Evolutionary conservation across 805 yeast species (phyloP), one percentile per base, ranked within the genome.

Genomic region (Pichia membranifaciens): DNA sequence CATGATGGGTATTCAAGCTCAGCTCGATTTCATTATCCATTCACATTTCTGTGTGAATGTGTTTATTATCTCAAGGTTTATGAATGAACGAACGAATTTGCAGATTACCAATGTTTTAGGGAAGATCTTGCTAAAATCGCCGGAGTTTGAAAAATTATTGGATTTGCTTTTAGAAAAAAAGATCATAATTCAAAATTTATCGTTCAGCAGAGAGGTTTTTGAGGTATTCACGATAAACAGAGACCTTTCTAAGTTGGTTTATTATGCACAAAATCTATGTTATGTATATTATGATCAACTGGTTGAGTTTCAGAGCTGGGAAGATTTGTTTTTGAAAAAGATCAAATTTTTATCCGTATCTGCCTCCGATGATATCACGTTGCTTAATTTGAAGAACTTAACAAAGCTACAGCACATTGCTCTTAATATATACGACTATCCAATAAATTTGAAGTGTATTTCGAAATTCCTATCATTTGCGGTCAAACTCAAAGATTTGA

Each of bases 371-470:
- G 41, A 47, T 23, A 21, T 47, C 1, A n/a, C 38, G 10, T 3
- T 10, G 4, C 5, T 47, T 5, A 42, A 41, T 25, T 3, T 22
- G 17, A 25, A 32, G 7, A 28, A 42, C 1, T 17, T 46, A 7
- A n/a, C 25, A 2, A 16, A 37, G 5, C 17, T 46, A 25, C 18
- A 38, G 2, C 39, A 38, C 32, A 13, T 47, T 9, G 42, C 31
- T n/a, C 16, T 47, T 7, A 47, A 32, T 25, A 33, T 47, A 13
- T 47, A 28, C 28, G 29, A 31, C 3, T 47, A 47, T 37, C 50
- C 50, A 29, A 23, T 43, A 15, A 33, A 47, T 18, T 31, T 22
- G 8, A 42, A 42, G 38, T 22, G 12, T 21, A 22, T 47, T 16
- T 33, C 46, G 1, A 47, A 42, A 13, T 20, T 38, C 13, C 21